Base-by-base conservation (phyloP, 129 eudicot species). In the Flaveria linearis region DNA sequence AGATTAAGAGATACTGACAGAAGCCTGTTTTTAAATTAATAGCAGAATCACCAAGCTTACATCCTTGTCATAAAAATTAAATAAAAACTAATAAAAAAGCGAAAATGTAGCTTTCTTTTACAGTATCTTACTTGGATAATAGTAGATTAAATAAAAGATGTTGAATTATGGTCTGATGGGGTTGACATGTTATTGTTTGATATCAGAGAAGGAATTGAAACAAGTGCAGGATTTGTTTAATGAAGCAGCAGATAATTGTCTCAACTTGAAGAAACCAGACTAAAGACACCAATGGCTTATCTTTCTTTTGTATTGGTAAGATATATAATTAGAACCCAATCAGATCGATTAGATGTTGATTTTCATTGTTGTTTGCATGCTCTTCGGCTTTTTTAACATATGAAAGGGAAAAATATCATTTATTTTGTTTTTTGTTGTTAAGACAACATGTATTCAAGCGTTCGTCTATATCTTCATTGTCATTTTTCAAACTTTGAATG, bases 171-270 rank as follows among this genome's bases (percentile, higher is more conserved):
- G 47, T 65, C 49, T 65, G 39, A 66, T 39, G 71, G 50, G 69
- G 42, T 69, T 50, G 36, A 2, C 43, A n/a, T 72, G 10, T 52
- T 69, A 0, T 30, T 62, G 45, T 6, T 6, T 62, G 68, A 62
- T 28, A 62, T 30, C 92, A 91, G 97, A 94, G 73, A 83, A 84
- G 82, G 99, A 94, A 70, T 65, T 91, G 63, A 94, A 88, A 79
- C 96, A 84, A 77, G 99, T 94, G 65, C 99, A 89, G 82, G 92
- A 89, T 71, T 75, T 94, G 90, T 94, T 89, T 76, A 78, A 88
- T 50, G 86, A 89, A 85, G 99, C 92, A 60, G 87, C 96, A 62
- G 97, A 91, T 71, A 89, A 87, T 80, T 91, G 97, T 82, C 86
- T 94, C 74, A 94, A 91, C 86, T 79, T 87, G 74, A 94, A 91